Percentiles rank a stretch among this genome's conserved stretches.
phyloP scores from a whole-genome alignment of 768 basidiomycete genomes.

The Phylloporus scabripes region DNA sequence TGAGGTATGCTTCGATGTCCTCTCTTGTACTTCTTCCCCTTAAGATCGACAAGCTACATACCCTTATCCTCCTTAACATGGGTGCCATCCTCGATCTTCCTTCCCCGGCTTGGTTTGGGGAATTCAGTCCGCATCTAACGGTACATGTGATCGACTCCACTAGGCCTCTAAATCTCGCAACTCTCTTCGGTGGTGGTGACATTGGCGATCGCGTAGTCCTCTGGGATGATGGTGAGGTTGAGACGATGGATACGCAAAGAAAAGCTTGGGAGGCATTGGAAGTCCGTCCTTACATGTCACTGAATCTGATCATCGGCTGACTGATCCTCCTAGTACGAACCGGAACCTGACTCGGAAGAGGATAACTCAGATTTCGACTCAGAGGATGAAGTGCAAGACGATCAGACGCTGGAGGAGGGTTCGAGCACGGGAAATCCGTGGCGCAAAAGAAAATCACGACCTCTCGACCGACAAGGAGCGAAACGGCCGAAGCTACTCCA shows the following conservation, averaged over 20 bases:
- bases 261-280: slow-evolving; percentile 82
- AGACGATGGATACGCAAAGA: slow-evolving; percentile 61
- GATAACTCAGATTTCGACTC: slow-evolving; percentile 41
- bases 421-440: slow-evolving; percentile 34
- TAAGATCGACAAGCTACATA: slow-evolving; percentile 57
- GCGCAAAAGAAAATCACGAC: slow-evolving; percentile 46
- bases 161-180: slow-evolving; percentile 83
- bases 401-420: slow-evolving; percentile 36
- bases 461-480: slow-evolving; percentile 34
- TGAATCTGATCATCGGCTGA: slow-evolving; percentile 3
- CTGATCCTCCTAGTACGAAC: slow-evolving; percentile 56
- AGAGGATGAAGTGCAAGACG: slow-evolving; percentile 41
- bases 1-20: slow-evolving; percentile 47
- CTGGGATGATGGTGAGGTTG: slow-evolving; percentile 89
- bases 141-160: slow-evolving; percentile 95
- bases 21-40: background rate
- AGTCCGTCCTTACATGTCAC: slow-evolving; percentile 41
- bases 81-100: slow-evolving; percentile 85
- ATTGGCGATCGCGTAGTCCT: slow-evolving; percentile 71
- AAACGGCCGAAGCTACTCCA: slow-evolving; percentile 55
- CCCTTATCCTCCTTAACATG: slow-evolving; percentile 88
- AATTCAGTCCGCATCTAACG: slow-evolving; percentile 53
- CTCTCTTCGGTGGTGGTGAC: slow-evolving; percentile 69
- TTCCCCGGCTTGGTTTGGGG: slow-evolving; percentile 69
- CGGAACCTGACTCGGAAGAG: slow-evolving; percentile 65